These are phyloP conservation scores for Magnolia officinalis DNA, from an alignment of 164 flowering plant genomes.

Conservation along the genomic window DNA sequence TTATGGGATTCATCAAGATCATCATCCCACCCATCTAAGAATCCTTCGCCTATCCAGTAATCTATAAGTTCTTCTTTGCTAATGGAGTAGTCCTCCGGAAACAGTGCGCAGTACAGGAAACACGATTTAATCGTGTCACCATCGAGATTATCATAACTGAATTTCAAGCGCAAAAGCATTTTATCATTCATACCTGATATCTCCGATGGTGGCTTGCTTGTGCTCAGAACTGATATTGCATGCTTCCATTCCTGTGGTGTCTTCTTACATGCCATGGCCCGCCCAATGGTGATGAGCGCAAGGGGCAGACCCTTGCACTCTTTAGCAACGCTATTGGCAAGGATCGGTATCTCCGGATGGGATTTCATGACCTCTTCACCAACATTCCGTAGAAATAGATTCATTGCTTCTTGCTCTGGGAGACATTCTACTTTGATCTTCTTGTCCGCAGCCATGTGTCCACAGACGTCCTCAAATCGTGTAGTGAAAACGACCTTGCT, in stretches of 20 bases:
- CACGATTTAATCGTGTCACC: neutral
- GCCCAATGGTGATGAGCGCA: constrained; percentile 3
- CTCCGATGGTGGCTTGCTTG: neutral
- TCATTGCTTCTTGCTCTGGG: constrained; percentile 3
- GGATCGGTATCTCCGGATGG: neutral
- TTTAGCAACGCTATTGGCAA: constrained; percentile 1
- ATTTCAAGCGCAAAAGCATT: constrained; percentile 3
- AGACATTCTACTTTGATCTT: constrained; percentile 7
- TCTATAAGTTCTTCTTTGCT: constrained; percentile 5
- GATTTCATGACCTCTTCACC: neutral
- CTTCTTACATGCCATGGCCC: constrained; percentile 12
- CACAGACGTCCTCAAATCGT: neutral
- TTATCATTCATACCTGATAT: neutral
- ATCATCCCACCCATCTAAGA: constrained; percentile 6
- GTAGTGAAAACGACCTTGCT: constrained; percentile 11
- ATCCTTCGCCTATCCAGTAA: constrained; percentile 16
- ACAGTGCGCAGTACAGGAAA: constrained; percentile 12
- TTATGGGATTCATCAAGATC: constrained; percentile 13
- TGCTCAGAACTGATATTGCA: neutral
- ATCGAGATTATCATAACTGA: constrained; percentile 11
- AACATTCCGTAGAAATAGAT: constrained; percentile 5
- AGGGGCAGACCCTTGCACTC: constrained; percentile 14
- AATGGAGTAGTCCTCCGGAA: constrained; percentile 12
- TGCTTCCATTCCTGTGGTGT: constrained; percentile 8
- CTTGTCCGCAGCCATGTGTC: constrained; percentile 4